A percentile compares a stretch with the other conserved stretches of the same genome.
These are phyloP conservation scores for Eucommia ulmoides DNA, from an alignment of 257 asterid species.

Conservation along the genomic window DNA sequence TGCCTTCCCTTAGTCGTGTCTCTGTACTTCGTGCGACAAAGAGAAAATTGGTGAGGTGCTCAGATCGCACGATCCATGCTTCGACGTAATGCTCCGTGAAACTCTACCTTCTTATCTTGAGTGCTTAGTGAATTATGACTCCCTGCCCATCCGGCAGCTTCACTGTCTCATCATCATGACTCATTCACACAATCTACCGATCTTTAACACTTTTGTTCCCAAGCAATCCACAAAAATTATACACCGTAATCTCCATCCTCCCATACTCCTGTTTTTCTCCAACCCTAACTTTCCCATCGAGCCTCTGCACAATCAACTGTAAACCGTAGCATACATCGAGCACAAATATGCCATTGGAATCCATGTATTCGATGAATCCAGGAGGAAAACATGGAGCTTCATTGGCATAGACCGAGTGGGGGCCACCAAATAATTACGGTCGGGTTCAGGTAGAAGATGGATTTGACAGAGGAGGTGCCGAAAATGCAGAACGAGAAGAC, in stretches of 20 bases:
- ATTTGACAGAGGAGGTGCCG: conserved; percentile 60
- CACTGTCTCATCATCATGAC: no score
- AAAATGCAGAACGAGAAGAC: conserved; percentile 75
- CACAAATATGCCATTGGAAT: conserved; percentile 31
- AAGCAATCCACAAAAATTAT: no score
- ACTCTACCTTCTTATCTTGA: no score
- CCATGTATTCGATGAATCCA: conserved; percentile 61
- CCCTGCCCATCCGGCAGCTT: no score
- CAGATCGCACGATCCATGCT: no score
- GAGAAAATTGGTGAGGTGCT: no score
- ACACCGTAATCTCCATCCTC: conserved; percentile 75
- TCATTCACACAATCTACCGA: no score
- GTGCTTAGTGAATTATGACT: no score
- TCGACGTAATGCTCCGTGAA: no score
- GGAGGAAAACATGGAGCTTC: conserved; percentile 69
- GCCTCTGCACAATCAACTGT: conserved; percentile 71
- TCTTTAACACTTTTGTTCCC: no score
- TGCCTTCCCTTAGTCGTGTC: no score
- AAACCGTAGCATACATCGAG: conserved; percentile 87
- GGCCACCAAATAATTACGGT: conserved; percentile 76
- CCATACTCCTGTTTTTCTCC: conserved; percentile 96
- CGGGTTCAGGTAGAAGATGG: conserved; percentile 53
- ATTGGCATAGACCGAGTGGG: conserved; percentile 79
- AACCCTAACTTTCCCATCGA: conserved; percentile 68
- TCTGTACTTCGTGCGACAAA: no score